Evolutionary conservation across 2,329 filamentous ascomycete species (phyloP), one percentile per base, ranked within the genome.

Genomic region (Sporothrix sp.): DNA sequence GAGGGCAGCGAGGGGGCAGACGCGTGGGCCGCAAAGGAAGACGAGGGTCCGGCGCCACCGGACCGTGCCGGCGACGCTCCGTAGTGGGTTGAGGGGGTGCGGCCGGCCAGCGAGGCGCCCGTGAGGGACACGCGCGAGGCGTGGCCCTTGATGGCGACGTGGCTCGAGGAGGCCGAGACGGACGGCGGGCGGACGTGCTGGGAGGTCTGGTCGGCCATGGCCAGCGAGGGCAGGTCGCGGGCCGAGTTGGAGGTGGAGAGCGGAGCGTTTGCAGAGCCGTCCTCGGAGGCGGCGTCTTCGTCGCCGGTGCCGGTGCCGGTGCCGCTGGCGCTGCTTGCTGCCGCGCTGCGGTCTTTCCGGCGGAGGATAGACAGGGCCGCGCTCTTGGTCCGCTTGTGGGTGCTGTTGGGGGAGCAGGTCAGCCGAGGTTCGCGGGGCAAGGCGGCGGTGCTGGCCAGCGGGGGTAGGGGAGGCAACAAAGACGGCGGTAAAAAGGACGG

Each of bases 361-460:
- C 76, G 69, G 62, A 82, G 64, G 61, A 82, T 62, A 62, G 76
- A 69, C 57, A 79, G 64, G 42, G 74, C 70, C 46, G 69, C 68
- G 36, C 71, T 78, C 62, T 74, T 81, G 51, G 76, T 75, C 54
- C 72, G 74, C 65, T 72, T 76, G 60, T 78, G 76, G 20, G 57
- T 52, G 53, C 53, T 57, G 48, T 10, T 14, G 16, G 9, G 14
- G 18, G 23, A 36, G 21, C 7, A 6, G 10, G 13, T 36, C 37
- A 35, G 33, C 28, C 16, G 36, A 32, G 40, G 9, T 9, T 38
- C 32, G 20, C 7, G 25, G 13, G 40, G 14, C n/a, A 37, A 7
- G 14, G 21, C 23, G 38, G 16, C 11, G 18, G 23, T 7, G 20
- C 10, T 23, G n/a, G 23, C 27, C 11, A 32, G 30, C 27, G 27